Percentiles rank a stretch among this genome's conserved stretches.
phyloP scores from a whole-genome alignment of 2,329 filamentous ascomycete species.

The Aspergillus eucalypticola region DNA sequence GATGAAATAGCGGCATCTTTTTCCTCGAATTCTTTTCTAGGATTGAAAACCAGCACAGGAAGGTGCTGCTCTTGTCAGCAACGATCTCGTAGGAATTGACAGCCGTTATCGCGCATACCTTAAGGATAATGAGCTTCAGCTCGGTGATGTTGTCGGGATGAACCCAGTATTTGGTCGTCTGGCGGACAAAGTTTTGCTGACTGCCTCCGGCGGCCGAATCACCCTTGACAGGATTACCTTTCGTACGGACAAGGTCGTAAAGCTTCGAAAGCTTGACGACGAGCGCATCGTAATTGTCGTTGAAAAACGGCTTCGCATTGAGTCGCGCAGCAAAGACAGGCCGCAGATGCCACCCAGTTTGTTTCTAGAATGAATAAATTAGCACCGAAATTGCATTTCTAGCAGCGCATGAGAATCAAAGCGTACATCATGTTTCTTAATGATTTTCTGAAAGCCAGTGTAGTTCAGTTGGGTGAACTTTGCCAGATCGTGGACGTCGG shows the following conservation, averaged over 20 bases:
- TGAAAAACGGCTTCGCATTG: slow-evolving; percentile 97
- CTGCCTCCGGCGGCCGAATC: slow-evolving; percentile 87
- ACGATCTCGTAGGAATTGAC: not conserved
- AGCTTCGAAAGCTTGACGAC: slow-evolving; percentile 92
- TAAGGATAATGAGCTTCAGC: slow-evolving; percentile 94
- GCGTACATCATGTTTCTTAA: slow-evolving; percentile 97
- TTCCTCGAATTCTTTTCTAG: slow-evolving; percentile 91
- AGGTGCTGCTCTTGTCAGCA: slow-evolving; percentile 61
- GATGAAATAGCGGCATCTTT: slow-evolving; percentile 94
- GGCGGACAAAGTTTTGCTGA: slow-evolving; percentile 93
- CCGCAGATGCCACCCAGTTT: slow-evolving; percentile 87
- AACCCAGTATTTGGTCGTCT: slow-evolving; percentile 99
- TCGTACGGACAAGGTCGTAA: slow-evolving; percentile 90
- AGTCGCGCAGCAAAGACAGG: slow-evolving; percentile 94
- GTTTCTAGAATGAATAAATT: slow-evolving; percentile 63
- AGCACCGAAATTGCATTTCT: not conserved
- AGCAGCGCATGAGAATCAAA: not conserved
- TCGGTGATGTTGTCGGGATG: slow-evolving; percentile 98
- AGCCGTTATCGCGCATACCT: slow-evolving; percentile 49
- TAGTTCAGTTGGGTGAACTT: slow-evolving; percentile 99
- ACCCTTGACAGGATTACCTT: slow-evolving; percentile 88
- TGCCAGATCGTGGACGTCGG: slow-evolving; percentile 94
- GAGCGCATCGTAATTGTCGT: slow-evolving; percentile 96
- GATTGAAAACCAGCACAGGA: slow-evolving; percentile 94
- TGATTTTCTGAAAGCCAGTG: slow-evolving; percentile 98